Evolutionary conservation across 2,329 filamentous ascomycete genomes (phyloP).

Genomic region (Alternaria consortialis): DNA sequence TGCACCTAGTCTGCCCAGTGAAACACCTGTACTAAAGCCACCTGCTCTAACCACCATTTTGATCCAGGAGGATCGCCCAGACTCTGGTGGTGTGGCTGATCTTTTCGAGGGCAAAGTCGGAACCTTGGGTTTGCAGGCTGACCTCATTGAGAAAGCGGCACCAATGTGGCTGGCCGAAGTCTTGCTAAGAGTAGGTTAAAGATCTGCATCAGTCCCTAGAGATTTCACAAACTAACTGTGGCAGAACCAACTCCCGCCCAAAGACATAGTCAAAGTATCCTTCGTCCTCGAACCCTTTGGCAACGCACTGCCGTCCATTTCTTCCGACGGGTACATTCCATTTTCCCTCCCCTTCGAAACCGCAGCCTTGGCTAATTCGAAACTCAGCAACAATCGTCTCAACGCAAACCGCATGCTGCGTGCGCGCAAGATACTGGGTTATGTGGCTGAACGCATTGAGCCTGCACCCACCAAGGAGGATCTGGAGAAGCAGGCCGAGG

Average conservation of each 20-base stretch:
- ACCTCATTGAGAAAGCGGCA: constrained; percentile 83
- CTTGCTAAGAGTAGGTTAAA: constrained; percentile 68
- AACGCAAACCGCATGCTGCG: constrained; percentile 98
- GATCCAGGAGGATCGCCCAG: constrained; percentile 71
- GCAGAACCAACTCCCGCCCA: constrained; percentile 79
- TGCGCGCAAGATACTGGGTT: constrained; percentile 91
- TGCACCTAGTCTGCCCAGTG: constrained; percentile 73
- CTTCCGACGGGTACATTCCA: constrained; percentile 70
- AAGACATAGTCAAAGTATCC: constrained; percentile 96
- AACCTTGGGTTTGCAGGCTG: constrained; percentile 77
- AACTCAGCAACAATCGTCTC: constrained; percentile 77
- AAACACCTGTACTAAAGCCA: constrained; percentile 79
- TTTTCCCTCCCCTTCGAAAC: constrained; percentile 36
- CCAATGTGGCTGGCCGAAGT: constrained; percentile 94
- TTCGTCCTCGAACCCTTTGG: constrained; percentile 88
- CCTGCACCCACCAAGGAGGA: constrained; percentile 67
- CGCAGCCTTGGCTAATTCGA: constrained; percentile 36
- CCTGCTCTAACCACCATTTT: constrained; percentile 70
- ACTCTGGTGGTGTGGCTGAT: constrained; percentile 75
- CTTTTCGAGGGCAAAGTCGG: constrained; percentile 90
- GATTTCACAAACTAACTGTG: neutral
- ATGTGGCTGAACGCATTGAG: constrained; percentile 92
- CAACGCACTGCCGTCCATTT: constrained; percentile 76
- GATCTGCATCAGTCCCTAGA: neutral
- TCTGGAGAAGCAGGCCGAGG: constrained; percentile 52